phyloP scores from a whole-genome alignment of 2,329 filamentous ascomycete species.

The Penicillium sp. region DNA sequence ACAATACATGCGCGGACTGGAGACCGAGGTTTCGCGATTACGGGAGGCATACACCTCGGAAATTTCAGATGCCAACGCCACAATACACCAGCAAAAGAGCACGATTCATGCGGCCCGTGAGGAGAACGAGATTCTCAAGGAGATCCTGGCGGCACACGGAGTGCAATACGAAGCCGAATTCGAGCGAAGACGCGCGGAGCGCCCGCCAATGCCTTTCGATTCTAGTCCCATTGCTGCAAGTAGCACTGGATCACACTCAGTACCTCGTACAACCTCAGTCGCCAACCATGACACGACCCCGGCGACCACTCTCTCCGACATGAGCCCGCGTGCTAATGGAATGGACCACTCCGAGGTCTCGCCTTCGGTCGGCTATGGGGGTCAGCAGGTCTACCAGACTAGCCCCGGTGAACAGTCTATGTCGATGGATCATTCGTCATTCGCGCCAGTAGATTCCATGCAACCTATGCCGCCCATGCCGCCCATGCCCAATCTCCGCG shows the following conservation, averaged over 20 bases:
- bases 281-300: conserved; percentile 34
- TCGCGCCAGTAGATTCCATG: conserved; percentile 10
- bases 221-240: conserved; percentile 48
- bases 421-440: conserved; percentile 26
- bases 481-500: conserved; percentile 31
- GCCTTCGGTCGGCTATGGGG: conserved; percentile 25
- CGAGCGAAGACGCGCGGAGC: conserved; percentile 39
- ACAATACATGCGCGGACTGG: conserved; percentile 89
- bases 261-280: conserved; percentile 23
- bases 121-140: conserved; percentile 77
- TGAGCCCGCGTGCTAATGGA: conserved; percentile 32
- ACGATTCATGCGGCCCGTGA: conserved; percentile 70
- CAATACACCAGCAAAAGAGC: conserved; percentile 68
- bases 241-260: conserved; percentile 36
- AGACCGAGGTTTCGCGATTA: conserved; percentile 85
- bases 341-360: conserved; percentile 33
- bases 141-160: conserved; percentile 60
- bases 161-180: conserved; percentile 58
- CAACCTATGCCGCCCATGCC: conserved; percentile 16
- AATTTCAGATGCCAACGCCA: conserved; percentile 55
- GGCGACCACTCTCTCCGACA: conserved; percentile 33
- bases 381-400: conserved; percentile 25
- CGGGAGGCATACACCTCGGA: conserved; percentile 75
- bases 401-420: conserved; percentile 27
- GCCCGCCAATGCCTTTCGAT: conserved; percentile 27